Conservation (phyloP, 1,139 yeast species). For the Zhuliangozyma blackwelliae region DNA sequence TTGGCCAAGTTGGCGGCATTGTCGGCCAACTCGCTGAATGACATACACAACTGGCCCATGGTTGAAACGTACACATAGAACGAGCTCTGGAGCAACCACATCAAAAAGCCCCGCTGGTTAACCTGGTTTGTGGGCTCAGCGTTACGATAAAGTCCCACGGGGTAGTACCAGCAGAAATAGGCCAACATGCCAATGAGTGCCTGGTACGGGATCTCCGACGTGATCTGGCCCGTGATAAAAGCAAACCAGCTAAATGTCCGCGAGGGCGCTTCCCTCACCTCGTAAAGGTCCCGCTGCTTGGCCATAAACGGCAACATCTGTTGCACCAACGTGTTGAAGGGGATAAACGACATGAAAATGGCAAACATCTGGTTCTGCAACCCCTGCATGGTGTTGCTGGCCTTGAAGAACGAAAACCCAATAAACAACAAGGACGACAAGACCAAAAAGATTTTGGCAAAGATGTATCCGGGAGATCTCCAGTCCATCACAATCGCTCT, state of each 20-base stretch:
- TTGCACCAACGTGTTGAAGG: conserved; percentile 51
- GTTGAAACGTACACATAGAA: conserved; percentile 31
- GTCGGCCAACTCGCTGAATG: conserved; percentile 35
- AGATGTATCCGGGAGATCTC: conserved; percentile 41
- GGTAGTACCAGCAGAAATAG: conserved; percentile 77
- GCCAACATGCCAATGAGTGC: conserved; percentile 58
- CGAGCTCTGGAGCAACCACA: conserved; percentile 41
- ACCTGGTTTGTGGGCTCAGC: conserved; percentile 35
- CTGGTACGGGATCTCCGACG: conserved; percentile 78
- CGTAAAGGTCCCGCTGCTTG: conserved; percentile 32
- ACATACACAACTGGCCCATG: conserved; percentile 35
- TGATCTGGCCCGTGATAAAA: conserved; percentile 57
- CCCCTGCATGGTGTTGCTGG: conserved; percentile 32
- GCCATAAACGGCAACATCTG: conserved; percentile 39
- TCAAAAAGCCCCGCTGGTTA: conserved; percentile 37
- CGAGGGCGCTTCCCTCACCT: conserved; percentile 33
- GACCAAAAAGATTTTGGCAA: conserved; percentile 36
- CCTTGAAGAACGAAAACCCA: conserved; percentile 43
- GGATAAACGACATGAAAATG: conserved; percentile 48
- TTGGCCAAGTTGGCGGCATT: conserved; percentile 35
- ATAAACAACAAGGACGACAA: conserved; percentile 40
- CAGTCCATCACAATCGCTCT: conserved; percentile 35
- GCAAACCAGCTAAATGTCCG: conserved; percentile 28
- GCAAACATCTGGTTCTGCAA: conserved; percentile 49
- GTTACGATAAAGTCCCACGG: conserved; percentile 64